Percentiles rank a stretch among this genome's conserved stretches.
phyloP scores from a whole-genome alignment of 192 early-diverging fungal species.

The Gaertneriomyces semiglobifer region DNA sequence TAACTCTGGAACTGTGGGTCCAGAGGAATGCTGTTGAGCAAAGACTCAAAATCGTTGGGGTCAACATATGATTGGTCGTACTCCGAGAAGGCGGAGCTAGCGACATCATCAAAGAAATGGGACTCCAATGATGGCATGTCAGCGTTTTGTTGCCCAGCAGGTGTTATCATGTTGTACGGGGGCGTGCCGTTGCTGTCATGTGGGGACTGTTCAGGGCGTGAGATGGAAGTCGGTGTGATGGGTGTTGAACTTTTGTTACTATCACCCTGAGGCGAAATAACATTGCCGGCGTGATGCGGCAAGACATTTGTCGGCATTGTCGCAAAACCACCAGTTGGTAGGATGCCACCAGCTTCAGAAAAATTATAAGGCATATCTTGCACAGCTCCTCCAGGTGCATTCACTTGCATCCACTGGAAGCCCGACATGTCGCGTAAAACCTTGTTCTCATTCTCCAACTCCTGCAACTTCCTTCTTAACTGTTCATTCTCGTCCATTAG shows the following conservation, averaged over 20 bases:
- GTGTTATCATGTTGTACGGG: no score
- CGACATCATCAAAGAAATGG: slow-evolving; percentile 24
- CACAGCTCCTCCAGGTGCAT: no score
- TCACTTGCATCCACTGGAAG: background rate
- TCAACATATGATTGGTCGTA: background rate
- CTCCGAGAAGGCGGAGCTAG: slow-evolving; percentile 19
- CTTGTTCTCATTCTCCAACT: slow-evolving; percentile 29
- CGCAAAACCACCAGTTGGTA: no score
- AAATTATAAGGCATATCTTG: no score
- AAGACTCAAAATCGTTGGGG: slow-evolving; percentile 13
- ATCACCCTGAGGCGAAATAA: no score
- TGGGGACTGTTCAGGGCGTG: no score
- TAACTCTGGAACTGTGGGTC: slow-evolving; percentile 1
- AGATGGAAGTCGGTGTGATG: slow-evolving; percentile 10
- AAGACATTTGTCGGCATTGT: no score
- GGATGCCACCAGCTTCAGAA: no score
- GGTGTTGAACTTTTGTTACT: background rate
- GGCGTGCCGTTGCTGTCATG: no score
- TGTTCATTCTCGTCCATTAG: slow-evolving; percentile 26
- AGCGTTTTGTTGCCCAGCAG: no score
- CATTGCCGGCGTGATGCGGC: no score
- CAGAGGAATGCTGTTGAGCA: slow-evolving; percentile 20
- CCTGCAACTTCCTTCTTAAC: slow-evolving; percentile 12
- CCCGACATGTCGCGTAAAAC: slow-evolving; percentile 19
- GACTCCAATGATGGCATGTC: slow-evolving; percentile 18